A percentile compares a stretch with the other conserved stretches of the same genome.
Conservation (phyloP, 768 basidiomycete genomes). For the Suillus alpinus region DNA sequence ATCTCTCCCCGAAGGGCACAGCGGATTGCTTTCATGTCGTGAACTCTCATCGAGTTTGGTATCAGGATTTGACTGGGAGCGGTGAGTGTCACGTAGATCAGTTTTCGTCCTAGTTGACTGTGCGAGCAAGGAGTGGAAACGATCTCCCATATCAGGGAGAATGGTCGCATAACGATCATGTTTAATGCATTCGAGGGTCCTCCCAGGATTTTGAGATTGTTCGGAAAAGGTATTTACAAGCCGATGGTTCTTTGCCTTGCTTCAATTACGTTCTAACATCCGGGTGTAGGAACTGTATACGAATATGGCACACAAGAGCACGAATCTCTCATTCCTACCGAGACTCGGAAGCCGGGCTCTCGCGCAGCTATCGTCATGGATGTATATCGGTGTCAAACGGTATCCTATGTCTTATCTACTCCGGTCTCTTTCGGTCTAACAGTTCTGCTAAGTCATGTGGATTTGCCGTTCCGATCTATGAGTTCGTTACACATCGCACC, state of each 20-base stretch:
- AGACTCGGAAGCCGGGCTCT: conserved; percentile 53
- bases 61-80: conserved; percentile 69
- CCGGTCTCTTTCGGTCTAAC: background rate
- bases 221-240: conserved; percentile 46
- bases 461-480: conserved; percentile 59
- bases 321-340: conserved; percentile 46
- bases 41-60: conserved; percentile 59
- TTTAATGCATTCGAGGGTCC: conserved; percentile 63
- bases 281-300: conserved; percentile 48
- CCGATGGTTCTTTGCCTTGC: background rate
- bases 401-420: conserved; percentile 12
- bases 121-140: conserved; percentile 50
- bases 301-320: conserved; percentile 67
- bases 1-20: conserved; percentile 67
- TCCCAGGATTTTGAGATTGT: conserved; percentile 56
- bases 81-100: conserved; percentile 34
- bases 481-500: conserved; percentile 55
- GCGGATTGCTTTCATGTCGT: conserved; percentile 60
- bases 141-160: conserved; percentile 60
- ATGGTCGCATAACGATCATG: conserved; percentile 60
- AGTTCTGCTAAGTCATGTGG: conserved; percentile 54
- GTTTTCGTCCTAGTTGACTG: background rate
- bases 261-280: background rate
- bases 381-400: conserved; percentile 53
- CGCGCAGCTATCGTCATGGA: conserved; percentile 60